Percentiles rank a stretch among this genome's conserved stretches.
These are phyloP conservation scores for Lasiosphaeria ovina DNA, from an alignment of 495 filamentous ascomycete genomes.

Conservation along the genomic window DNA sequence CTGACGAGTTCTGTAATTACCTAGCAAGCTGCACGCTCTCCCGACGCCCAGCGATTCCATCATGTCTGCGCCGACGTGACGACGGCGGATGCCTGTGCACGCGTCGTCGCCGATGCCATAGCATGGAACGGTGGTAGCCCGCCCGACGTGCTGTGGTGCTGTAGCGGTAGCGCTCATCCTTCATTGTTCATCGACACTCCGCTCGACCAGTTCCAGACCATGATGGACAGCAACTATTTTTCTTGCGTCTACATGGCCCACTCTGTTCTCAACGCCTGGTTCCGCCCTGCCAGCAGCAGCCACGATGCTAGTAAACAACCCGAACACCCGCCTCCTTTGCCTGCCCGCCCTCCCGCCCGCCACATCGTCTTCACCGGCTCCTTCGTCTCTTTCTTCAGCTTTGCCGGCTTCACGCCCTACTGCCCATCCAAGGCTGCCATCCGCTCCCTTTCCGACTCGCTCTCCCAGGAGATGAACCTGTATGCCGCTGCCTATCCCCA, in stretches of 20 bases:
- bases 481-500: slow-evolving; percentile 54
- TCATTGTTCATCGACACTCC: slow-evolving; percentile 70
- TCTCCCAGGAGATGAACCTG: slow-evolving; percentile 75
- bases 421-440: slow-evolving; percentile 77
- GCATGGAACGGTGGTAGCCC: slow-evolving; percentile 67
- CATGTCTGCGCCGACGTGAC: slow-evolving; percentile 75
- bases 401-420: slow-evolving; percentile 76
- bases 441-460: slow-evolving; percentile 67
- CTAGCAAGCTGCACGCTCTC: slow-evolving; percentile 42
- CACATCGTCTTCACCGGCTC: slow-evolving; percentile 83
- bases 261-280: slow-evolving; percentile 51
- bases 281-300: slow-evolving; percentile 24
- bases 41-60: slow-evolving; percentile 65
- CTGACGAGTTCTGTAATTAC: neutral
- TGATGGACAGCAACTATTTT: slow-evolving; percentile 86
- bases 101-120: slow-evolving; percentile 62
- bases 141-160: slow-evolving; percentile 84
- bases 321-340: neutral
- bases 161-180: slow-evolving; percentile 66
- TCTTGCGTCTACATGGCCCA: slow-evolving; percentile 76
- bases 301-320: slow-evolving; percentile 17
- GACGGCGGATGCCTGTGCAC: slow-evolving; percentile 55
- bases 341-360: slow-evolving; percentile 38
- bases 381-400: slow-evolving; percentile 62
- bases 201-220: slow-evolving; percentile 55